phyloP scores from a whole-genome alignment of 768 basidiomycete species.

The Plicaturopsis crispa region DNA sequence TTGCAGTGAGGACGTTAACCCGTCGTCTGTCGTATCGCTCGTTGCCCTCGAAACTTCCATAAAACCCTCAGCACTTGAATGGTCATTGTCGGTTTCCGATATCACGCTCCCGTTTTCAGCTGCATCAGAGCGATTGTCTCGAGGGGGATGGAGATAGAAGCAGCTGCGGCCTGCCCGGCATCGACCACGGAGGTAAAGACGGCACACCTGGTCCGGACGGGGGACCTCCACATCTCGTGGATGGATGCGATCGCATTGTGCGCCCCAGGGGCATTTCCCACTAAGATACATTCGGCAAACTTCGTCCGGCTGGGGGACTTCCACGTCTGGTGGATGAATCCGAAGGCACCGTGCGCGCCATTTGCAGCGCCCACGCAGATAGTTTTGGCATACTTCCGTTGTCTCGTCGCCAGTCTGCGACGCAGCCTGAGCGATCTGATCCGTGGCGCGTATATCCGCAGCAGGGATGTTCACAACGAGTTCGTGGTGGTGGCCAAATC shows the following conservation, averaged over 20 bases:
- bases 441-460: background rate
- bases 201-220: background rate
- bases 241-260: slow-evolving; percentile 9
- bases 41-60: too few species aligned
- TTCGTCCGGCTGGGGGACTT: too few species aligned
- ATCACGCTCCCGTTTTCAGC: background rate
- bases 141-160: background rate
- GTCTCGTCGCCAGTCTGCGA: too few species aligned
- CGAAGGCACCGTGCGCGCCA: too few species aligned
- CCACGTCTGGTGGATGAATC: too few species aligned
- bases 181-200: background rate
- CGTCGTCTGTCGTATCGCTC: too few species aligned
- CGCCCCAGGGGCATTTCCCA: slow-evolving; percentile 6
- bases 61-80: background rate
- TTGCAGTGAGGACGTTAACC: too few species aligned
- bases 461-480: background rate
- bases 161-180: background rate
- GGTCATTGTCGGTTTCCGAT: background rate
- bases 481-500: too few species aligned
- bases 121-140: background rate
- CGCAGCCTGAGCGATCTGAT: too few species aligned
- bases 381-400: slow-evolving; percentile 7
- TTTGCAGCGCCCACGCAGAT: slow-evolving; percentile 5
- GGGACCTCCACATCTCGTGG: too few species aligned
- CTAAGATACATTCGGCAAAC: slow-evolving; percentile 8